Conservation (phyloP, 306 rosid genomes). For the Quercus berberidifolia region DNA sequence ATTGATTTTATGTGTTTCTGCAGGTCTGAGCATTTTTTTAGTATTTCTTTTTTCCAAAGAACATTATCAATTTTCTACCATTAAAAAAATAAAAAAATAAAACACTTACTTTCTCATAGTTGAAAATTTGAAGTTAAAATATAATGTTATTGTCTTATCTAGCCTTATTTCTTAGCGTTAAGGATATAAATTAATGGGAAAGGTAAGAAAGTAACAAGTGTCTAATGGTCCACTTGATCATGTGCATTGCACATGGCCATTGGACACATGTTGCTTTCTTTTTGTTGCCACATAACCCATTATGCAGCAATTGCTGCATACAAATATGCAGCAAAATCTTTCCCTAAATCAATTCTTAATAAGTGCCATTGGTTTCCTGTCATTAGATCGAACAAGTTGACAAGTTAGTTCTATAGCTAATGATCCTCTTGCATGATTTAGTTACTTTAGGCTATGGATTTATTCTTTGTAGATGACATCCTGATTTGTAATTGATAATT, state of each 20-base stretch:
- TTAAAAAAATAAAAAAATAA: too few relatives aligned
- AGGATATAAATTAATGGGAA: background rate
- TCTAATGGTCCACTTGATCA: too few relatives aligned
- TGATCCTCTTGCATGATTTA: too few relatives aligned
- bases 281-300: too few relatives aligned
- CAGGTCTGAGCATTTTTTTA: background rate
- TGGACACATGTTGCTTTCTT: too few relatives aligned
- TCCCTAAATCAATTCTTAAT: too few relatives aligned
- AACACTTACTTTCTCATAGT: background rate
- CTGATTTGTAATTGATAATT: background rate
- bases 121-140: background rate
- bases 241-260: too few relatives aligned
- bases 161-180: background rate
- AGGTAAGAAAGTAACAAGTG: too few relatives aligned
- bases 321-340: too few relatives aligned
- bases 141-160: background rate
- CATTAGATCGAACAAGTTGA: background rate
- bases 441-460: background rate
- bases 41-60: background rate
- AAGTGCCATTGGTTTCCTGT: background rate
- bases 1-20: background rate
- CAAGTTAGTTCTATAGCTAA: too few relatives aligned
- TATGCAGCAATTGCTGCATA: too few relatives aligned
- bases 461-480: background rate
- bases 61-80: background rate